phyloP scores from a whole-genome alignment of 805 yeast genomes.

The Yarrowia sp. region DNA sequence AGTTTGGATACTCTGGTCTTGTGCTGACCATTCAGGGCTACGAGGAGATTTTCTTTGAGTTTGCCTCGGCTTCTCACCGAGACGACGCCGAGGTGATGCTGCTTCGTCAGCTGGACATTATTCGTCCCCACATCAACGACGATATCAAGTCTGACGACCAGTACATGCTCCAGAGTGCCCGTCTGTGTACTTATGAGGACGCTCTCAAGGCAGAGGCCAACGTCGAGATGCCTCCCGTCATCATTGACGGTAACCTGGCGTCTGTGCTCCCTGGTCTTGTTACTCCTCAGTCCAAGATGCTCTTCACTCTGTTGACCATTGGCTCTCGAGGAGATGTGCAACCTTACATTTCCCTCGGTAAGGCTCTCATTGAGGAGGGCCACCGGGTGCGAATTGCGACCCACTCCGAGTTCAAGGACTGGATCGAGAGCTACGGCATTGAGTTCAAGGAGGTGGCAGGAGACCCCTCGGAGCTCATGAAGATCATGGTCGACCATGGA shows the following conservation, averaged over 20 bases:
- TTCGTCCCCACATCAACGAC: conserved; percentile 26
- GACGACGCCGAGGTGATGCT: conserved; percentile 71
- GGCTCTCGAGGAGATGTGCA: conserved; percentile 98
- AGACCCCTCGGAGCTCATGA: conserved; percentile 89
- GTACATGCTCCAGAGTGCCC: conserved; percentile 58
- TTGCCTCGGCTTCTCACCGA: conserved; percentile 53
- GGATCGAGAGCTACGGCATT: conserved; percentile 73
- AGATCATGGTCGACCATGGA: conserved; percentile 90
- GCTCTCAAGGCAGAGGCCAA: conserved; percentile 51
- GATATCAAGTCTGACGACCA: conserved; percentile 38
- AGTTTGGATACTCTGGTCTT: conserved; percentile 73
- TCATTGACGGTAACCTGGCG: conserved; percentile 21
- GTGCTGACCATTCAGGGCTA: conserved; percentile 74
- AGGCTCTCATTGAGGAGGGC: conserved; percentile 79
- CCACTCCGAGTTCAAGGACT: conserved; percentile 78
- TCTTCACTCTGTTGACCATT: conserved; percentile 78
- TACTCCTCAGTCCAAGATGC: conserved; percentile 47
- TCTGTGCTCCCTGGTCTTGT: conserved; percentile 10
- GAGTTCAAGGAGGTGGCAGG: conserved; percentile 83
- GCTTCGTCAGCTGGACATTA: conserved; percentile 57
- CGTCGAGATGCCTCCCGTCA: conserved; percentile 42
- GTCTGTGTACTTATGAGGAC: conserved; percentile 71
- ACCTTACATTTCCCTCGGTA: conserved; percentile 90
- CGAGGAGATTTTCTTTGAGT: conserved; percentile 80
- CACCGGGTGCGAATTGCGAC: conserved; percentile 86